phyloP scores from a whole-genome alignment of 2,329 filamentous ascomycete genomes.

The Salinomyces thailandicus region DNA sequence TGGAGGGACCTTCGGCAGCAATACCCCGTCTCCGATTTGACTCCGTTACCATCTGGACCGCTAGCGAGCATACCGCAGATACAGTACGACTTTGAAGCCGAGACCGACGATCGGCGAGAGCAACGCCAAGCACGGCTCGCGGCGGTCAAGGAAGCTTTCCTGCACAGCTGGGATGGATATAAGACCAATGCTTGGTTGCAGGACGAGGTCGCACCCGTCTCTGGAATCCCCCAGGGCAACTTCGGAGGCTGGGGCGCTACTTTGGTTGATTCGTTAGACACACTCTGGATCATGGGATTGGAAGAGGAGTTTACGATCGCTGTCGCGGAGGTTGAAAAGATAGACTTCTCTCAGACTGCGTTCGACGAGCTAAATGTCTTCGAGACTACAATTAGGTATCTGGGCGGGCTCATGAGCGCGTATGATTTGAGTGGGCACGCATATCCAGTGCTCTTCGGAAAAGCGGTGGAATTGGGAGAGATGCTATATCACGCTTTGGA shows the following conservation, averaged over 20 bases:
- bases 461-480: constrained; percentile 28
- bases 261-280: constrained; percentile 37
- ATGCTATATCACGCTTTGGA: constrained; percentile 41
- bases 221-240: constrained; percentile 28
- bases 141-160: constrained; percentile 34
- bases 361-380: constrained; percentile 36
- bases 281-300: constrained; percentile 39
- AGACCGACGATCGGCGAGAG: constrained; percentile 22
- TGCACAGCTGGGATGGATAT: constrained; percentile 37
- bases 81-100: constrained; percentile 32
- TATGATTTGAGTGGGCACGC: constrained; percentile 16
- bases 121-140: constrained; percentile 26
- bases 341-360: constrained; percentile 33
- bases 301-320: constrained; percentile 38
- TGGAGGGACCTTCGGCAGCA: constrained; percentile 22
- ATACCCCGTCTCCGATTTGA: constrained; percentile 67
- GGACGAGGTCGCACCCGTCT: constrained; percentile 38
- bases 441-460: constrained; percentile 24
- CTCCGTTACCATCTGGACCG: constrained; percentile 60
- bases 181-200: constrained; percentile 37
- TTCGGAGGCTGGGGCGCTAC: constrained; percentile 41
- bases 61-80: constrained; percentile 56
- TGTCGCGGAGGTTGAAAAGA: constrained; percentile 28
- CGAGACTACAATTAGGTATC: constrained; percentile 38
- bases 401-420: constrained; percentile 27